Evolutionary conservation across 139 green algal genomes (phyloP), one percentile per base, ranked within the genome.

Genomic region (Coelastrella sp.): DNA sequence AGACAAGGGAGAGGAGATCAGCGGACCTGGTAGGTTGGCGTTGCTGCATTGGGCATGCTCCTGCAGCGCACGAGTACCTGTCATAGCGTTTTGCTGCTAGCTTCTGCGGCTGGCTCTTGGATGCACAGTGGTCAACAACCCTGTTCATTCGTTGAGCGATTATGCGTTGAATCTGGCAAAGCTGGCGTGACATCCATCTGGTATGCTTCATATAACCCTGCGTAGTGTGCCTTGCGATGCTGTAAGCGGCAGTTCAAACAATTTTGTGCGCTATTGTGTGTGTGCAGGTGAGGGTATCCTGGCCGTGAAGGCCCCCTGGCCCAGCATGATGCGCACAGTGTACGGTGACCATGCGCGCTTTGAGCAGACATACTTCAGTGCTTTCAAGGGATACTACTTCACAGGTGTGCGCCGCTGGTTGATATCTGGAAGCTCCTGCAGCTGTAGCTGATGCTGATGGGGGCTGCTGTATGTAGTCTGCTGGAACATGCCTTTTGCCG

Each of bases 371-470:
- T 99, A 99, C 95, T 99, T 99, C 91, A 87, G 88, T 10, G 90
- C 93, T n/a, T 98, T 96, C 93, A 96, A 96, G 94, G 97, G 97
- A 57, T 98, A 98, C 92, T 99, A 99, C 95, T 99, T 99, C 93
- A 97, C 98, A 10, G 87, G 86, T 90, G 60, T 3, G 59, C 4
- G 7, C 8, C 61, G 10, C 8, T 19, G 10, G 11, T 0, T 13
- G 11, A 13, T 13, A 71, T 13, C 11, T 13, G 61, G 10, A 71
- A 19, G 10, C 61, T 13, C 8, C 61, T 19, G 61, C 61, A 71
- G 61, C 61, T 71, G 10, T 71, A 71, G 10, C 8, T 13, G 8
- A 10, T 71, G 61, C 11, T 71, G n/a, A 10, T 71, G 3, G 10
- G 8, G 8, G 10, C n/a, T 71, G 10, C 2, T 10, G 61, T 19